Conservation (phyloP, 768 basidiomycete species). For the Dacryopinax spathularia region DNA sequence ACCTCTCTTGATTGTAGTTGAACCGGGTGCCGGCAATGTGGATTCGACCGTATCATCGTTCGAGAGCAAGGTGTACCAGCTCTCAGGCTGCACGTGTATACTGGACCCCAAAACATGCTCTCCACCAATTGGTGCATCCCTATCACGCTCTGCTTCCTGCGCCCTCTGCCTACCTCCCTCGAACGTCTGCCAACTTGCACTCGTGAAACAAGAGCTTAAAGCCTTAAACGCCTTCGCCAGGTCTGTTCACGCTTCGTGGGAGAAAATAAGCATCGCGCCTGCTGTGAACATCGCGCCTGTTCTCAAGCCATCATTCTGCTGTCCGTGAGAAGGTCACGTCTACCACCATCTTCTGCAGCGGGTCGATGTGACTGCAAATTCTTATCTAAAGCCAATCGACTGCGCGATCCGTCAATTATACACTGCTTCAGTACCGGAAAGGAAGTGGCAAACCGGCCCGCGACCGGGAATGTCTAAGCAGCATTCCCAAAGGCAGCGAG, state of each 20-base stretch:
- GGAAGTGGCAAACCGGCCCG: background rate
- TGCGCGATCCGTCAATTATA: background rate
- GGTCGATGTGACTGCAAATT: background rate
- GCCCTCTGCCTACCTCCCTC: background rate
- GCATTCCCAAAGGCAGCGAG: background rate
- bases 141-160: background rate
- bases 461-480: background rate
- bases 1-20: background rate
- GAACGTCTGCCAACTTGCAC: too few relatives aligned
- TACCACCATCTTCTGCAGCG: background rate
- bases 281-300: background rate
- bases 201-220: conserved; percentile 1
- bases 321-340: background rate
- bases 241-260: background rate
- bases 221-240: background rate
- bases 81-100: background rate
- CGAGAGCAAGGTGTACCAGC: background rate
- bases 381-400: background rate
- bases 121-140: background rate
- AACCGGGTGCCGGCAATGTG: background rate
- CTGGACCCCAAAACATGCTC: background rate
- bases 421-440: background rate
- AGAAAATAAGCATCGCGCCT: conserved; percentile 3
- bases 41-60: background rate
- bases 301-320: background rate